A percentile compares a stretch with the other conserved stretches of the same genome.
These are phyloP conservation scores for Nakazawaea holstii DNA, from an alignment of 805 yeast genomes.

Conservation along the genomic window DNA sequence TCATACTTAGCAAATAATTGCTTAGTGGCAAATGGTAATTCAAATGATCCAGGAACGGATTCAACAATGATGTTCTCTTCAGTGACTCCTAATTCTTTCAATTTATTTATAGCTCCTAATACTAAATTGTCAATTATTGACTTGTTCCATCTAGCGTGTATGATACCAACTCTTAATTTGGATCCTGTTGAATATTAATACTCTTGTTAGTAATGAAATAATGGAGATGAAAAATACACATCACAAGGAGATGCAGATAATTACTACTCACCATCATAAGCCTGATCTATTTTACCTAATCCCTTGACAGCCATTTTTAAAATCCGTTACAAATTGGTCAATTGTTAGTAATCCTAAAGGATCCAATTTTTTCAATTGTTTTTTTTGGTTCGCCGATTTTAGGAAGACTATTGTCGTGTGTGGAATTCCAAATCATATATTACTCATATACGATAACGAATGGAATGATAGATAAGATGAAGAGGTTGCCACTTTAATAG, in stretches of 20 bases:
- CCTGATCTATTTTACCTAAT: conserved; percentile 65
- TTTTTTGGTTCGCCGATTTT: too few species aligned
- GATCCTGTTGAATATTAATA: conserved; percentile 29
- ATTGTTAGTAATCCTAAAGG: background rate
- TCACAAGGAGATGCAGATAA: too few species aligned
- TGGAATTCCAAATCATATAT: too few species aligned
- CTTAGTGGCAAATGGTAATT: conserved; percentile 79
- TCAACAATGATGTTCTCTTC: conserved; percentile 75
- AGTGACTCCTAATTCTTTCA: conserved; percentile 62
- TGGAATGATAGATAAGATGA: too few species aligned
- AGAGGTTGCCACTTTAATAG: too few species aligned
- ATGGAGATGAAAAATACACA: background rate
- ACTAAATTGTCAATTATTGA: conserved; percentile 74
- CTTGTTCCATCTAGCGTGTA: conserved; percentile 95
- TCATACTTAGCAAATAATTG: conserved; percentile 41
- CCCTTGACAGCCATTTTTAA: conserved; percentile 71
- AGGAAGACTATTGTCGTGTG: too few species aligned
- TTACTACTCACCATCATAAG: conserved; percentile 52
- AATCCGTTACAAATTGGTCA: background rate
- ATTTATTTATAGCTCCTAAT: conserved; percentile 62
- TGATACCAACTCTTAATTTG: conserved; percentile 68
- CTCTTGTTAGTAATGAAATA: background rate
- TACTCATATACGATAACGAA: too few species aligned
- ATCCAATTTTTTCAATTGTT: too few species aligned
- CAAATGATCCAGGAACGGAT: conserved; percentile 93